phyloP scores from a whole-genome alignment of 257 asterid species.

The Petunia axillaris region DNA sequence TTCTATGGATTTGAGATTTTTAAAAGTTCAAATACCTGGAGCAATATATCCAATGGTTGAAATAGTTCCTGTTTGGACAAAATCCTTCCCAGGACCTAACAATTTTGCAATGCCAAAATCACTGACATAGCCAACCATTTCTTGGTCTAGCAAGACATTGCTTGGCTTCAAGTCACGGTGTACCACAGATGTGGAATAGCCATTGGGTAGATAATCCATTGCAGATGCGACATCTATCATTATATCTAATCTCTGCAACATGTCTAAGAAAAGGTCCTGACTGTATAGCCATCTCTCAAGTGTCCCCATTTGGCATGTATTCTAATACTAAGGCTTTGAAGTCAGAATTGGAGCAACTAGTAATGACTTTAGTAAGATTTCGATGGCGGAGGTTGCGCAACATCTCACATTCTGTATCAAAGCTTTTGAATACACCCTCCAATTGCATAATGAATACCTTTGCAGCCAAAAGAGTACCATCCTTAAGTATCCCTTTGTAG shows the following conservation, averaged over 20 bases:
- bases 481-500: constrained; percentile 20
- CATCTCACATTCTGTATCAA: constrained; percentile 2
- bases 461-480: constrained; percentile 6
- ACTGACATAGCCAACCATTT: constrained; percentile 19
- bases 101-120: constrained; percentile 25
- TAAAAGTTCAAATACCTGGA: not conserved
- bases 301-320: constrained; percentile 5
- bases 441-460: constrained; percentile 5
- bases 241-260: not conserved
- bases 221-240: constrained; percentile 14
- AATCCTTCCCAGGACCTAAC: not conserved
- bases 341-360: not conserved
- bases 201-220: not conserved
- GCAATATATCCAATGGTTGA: constrained; percentile 16
- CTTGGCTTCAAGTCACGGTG: not conserved
- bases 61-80: not conserved
- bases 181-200: not conserved
- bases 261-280: not conserved
- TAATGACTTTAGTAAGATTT: constrained; percentile 9
- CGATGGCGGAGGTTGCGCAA: not conserved
- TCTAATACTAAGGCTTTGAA: not conserved
- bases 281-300: constrained; percentile 2
- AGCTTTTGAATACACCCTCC: constrained; percentile 22
- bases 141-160: constrained; percentile 12
- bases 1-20: not conserved